Base-by-base conservation (phyloP, 257 asterid species). In the Solanum chmielewskii region DNA sequence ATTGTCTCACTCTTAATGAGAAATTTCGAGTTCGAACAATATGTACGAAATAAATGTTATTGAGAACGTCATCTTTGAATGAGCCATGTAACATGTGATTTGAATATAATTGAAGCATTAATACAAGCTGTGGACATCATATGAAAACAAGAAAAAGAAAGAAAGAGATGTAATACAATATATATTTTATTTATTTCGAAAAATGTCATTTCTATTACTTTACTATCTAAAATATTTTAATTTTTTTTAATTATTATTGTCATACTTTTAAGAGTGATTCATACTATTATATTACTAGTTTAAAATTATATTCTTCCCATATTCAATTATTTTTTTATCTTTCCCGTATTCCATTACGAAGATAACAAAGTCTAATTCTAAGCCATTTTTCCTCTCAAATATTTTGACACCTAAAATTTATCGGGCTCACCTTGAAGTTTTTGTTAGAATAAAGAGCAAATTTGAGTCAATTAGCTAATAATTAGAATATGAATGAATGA, bases 91-190 rank as follows among this genome's bases (percentile, higher is more conserved):
- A 1, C 52, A 11, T 47, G 2, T 11, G 7, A 47, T 1, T 47
- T 13, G 5, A 1, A 47, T 13, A 0, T 47, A 47, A 1, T 13
- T 6, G 0, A 0, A 15, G 15, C 18, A 4, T 4, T 1, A 13
- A 11, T 45, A 4, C 2, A 1, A 1, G 1, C 4, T 45, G 1
- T 3, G 0, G 2, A 47, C 18, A 4, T 5, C 2, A 11, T 7
- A 2, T 15, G 39, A 47, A 14, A 47, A 47, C 2, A 47, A 13
- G 0, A 41, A 41, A 41, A 41, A 41, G 2, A 42, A 42, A 42
- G 4, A 44, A 44, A 11, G 44, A 35, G 0, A 41, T 41, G 11
- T 9, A 41, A 41, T 41, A 9, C 45, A 2, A 1, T 41, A 41
- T 41, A 11, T 21, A 20, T 59, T 59, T 59, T 3, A 21, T 59